Evolutionary conservation across 2,329 filamentous ascomycete species (phyloP).

Genomic region (Diplodia sapinea): DNA sequence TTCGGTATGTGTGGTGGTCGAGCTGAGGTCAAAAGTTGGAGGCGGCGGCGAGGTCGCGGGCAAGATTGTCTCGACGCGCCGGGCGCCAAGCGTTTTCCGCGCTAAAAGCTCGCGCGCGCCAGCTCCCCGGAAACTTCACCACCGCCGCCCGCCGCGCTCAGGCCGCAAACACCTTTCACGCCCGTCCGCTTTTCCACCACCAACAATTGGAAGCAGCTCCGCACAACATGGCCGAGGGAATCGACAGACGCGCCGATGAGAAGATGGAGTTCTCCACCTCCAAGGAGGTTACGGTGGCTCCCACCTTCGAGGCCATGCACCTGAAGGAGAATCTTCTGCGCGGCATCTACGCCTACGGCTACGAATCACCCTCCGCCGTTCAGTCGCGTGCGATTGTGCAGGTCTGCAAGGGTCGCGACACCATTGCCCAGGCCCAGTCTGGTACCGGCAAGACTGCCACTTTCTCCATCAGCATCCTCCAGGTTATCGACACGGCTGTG

Average conservation of each 20-base stretch:
- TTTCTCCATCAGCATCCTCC: slow-evolving; percentile 94
- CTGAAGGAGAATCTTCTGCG: slow-evolving; percentile 96
- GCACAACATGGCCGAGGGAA: slow-evolving; percentile 82
- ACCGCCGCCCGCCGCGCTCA: slow-evolving; percentile 24
- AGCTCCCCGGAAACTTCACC: slow-evolving; percentile 29
- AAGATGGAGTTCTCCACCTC: slow-evolving; percentile 98
- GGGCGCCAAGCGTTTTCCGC: slow-evolving; percentile 16
- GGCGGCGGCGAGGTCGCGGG: slow-evolving; percentile 18
- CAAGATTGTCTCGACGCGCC: slow-evolving; percentile 20
- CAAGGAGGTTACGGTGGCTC: slow-evolving; percentile 94
- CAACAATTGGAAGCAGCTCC: background rate
- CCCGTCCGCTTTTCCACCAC: background rate
- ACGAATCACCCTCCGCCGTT: slow-evolving; percentile 96
- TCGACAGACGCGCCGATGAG: slow-evolving; percentile 93
- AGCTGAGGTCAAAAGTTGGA: background rate
- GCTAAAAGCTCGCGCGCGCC: slow-evolving; percentile 20
- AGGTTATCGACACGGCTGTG: slow-evolving; percentile 92
- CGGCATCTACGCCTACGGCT: slow-evolving; percentile 97
- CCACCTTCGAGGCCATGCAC: slow-evolving; percentile 77
- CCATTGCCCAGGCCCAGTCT: slow-evolving; percentile 96
- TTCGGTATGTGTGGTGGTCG: background rate
- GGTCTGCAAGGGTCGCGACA: slow-evolving; percentile 98
- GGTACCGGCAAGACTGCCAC: slow-evolving; percentile 97
- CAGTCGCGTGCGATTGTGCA: slow-evolving; percentile 98
- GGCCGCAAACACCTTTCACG: slow-evolving; percentile 22